phyloP scores from a whole-genome alignment of 2,329 filamentous ascomycete species.

The Fusarium musae region DNA sequence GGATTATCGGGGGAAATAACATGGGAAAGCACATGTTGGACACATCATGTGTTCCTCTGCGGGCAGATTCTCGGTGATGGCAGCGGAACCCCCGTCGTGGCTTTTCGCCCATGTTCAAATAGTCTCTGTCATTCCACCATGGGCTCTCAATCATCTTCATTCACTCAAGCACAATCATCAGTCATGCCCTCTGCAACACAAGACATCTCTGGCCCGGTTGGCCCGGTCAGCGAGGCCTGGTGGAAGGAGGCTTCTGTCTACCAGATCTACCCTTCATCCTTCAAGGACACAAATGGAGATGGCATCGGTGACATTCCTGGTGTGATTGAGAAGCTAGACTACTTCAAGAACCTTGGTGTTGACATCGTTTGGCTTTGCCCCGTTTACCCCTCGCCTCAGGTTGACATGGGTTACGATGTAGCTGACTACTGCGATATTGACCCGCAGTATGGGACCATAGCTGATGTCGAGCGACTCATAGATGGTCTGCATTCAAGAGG shows the following conservation, averaged over 20 bases:
- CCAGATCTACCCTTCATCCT: slow-evolving; percentile 65
- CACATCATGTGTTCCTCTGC: not conserved
- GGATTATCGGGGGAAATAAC: not conserved
- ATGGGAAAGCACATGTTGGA: not conserved
- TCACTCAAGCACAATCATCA: not conserved
- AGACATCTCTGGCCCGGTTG: not conserved
- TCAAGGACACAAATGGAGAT: slow-evolving; percentile 66
- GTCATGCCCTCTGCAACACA: slow-evolving; percentile 2
- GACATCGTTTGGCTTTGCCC: slow-evolving; percentile 76
- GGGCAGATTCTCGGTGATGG: not conserved
- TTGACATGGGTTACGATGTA: slow-evolving; percentile 79
- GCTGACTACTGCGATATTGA: slow-evolving; percentile 74
- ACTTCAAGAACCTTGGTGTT: slow-evolving; percentile 69
- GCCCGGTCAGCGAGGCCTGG: slow-evolving; percentile 49
- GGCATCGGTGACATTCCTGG: slow-evolving; percentile 71
- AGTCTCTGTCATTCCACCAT: not conserved
- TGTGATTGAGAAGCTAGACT: slow-evolving; percentile 69
- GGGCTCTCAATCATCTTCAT: not conserved
- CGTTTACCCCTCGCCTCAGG: slow-evolving; percentile 70
- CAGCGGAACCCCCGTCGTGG: no score
- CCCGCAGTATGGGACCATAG: slow-evolving; percentile 72
- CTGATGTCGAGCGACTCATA: slow-evolving; percentile 72
- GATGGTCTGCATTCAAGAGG: slow-evolving; percentile 66
- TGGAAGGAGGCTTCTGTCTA: slow-evolving; percentile 63
- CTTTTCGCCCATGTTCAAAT: not conserved